Evolutionary conservation across 176 grass and related monocot genomes (phyloP).

Genomic region (Carex scoparia): DNA sequence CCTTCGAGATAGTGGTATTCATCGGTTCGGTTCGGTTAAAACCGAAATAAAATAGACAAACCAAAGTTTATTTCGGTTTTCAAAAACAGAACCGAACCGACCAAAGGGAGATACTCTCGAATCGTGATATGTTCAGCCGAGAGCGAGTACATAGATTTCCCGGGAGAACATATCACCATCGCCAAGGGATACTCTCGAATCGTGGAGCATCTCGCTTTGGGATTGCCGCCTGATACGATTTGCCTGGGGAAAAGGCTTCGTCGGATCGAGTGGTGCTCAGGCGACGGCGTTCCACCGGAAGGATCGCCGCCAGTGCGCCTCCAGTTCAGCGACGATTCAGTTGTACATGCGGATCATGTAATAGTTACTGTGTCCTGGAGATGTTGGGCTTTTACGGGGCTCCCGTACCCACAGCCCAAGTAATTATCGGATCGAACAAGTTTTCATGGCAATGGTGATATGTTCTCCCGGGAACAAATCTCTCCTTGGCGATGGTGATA

Average conservation of each 20-base stretch:
- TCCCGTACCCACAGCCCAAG: too few species aligned
- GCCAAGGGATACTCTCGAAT: constrained; percentile 62
- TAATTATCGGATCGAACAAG: too few species aligned
- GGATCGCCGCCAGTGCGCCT: constrained; percentile 36
- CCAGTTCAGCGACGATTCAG: constrained; percentile 38
- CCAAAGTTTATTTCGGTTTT: too few species aligned
- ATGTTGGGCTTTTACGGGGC: too few species aligned
- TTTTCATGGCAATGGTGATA: too few species aligned
- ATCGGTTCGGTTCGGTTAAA: too few species aligned
- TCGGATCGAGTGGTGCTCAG: constrained; percentile 51
- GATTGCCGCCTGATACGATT: constrained; percentile 45
- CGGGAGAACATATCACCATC: constrained; percentile 79
- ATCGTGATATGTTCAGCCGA: too few species aligned
- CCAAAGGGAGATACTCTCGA: too few species aligned
- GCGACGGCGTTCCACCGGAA: neutral
- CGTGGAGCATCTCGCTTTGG: constrained; percentile 39
- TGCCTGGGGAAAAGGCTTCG: constrained; percentile 36
- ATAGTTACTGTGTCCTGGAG: constrained; percentile 80
- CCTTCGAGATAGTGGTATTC: too few species aligned
- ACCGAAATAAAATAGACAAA: too few species aligned
- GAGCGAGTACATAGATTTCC: constrained; percentile 81
- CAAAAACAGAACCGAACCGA: too few species aligned
- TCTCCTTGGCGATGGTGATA: constrained; percentile 64
- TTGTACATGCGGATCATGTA: constrained; percentile 47
- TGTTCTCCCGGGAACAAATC: too few species aligned